Conservation (phyloP, 2,329 filamentous ascomycete species). For the Xylaria sp. region DNA sequence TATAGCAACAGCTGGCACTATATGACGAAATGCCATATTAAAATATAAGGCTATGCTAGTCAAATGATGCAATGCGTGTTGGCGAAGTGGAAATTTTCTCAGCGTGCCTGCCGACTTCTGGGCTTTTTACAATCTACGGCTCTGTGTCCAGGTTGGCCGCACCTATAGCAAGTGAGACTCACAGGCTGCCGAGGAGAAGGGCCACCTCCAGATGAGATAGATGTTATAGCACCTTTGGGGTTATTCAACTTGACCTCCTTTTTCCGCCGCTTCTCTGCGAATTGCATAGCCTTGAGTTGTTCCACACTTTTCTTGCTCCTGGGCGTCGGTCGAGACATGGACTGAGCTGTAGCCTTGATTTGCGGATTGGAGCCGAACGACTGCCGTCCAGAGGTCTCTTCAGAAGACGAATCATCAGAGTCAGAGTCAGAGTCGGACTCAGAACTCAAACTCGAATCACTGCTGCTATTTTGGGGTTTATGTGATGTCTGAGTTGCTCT, state of each 20-base stretch:
- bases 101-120: conserved; percentile 39
- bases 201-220: conserved; percentile 64
- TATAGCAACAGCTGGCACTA: conserved; percentile 1
- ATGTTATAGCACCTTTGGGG: conserved; percentile 57
- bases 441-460: conserved; percentile 52
- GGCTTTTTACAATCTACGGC: conserved; percentile 46
- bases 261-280: conserved; percentile 70
- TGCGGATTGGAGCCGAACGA: conserved; percentile 56
- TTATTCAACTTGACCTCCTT: conserved; percentile 75
- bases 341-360: conserved; percentile 55
- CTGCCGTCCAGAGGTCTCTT: conserved; percentile 43
- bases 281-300: conserved; percentile 59
- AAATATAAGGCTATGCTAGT: conserved; percentile 17
- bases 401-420: conserved; percentile 44
- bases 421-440: conserved; percentile 49
- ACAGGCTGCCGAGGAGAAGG: conserved; percentile 51
- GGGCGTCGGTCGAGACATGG: conserved; percentile 45
- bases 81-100: conserved; percentile 24
- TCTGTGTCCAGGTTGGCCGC: conserved; percentile 71
- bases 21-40: conserved; percentile 17
- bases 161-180: conserved; percentile 67
- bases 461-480: conserved; percentile 49
- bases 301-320: conserved; percentile 62
- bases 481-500: conserved; percentile 45
- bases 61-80: conserved; percentile 16